Evolutionary conservation across 345 rosid genomes (phyloP).

Genomic region (Adansonia digitata): DNA sequence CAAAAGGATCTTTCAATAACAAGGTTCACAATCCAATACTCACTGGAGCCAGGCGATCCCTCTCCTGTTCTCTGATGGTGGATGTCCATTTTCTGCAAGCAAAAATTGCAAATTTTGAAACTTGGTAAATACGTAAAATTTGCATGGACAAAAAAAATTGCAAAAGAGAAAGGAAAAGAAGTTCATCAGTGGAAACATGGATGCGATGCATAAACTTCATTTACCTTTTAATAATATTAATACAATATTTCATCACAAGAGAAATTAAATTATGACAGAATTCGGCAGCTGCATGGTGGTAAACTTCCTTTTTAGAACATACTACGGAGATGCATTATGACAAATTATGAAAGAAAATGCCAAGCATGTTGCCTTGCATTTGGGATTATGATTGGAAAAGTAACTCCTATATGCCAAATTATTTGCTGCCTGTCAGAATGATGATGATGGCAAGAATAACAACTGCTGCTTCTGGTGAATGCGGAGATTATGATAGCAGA

Average conservation of each 20-base stretch:
- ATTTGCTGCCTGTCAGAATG: not conserved
- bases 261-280: not conserved
- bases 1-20: slow-evolving; percentile 1
- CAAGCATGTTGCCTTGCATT: not conserved
- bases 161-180: not conserved
- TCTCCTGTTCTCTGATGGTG: slow-evolving; percentile 70
- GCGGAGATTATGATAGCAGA: not conserved
- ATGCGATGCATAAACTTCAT: not conserved
- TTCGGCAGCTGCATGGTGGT: not conserved
- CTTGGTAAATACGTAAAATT: not conserved
- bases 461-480: not conserved
- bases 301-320: not conserved
- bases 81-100: slow-evolving; percentile 84
- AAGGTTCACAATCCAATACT: slow-evolving; percentile 28
- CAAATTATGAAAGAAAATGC: not conserved
- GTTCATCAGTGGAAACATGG: not conserved
- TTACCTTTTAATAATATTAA: not conserved
- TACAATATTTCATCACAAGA: not conserved
- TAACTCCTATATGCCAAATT: not conserved
- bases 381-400: not conserved
- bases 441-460: not conserved
- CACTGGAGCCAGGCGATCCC: slow-evolving; percentile 85
- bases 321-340: not conserved
- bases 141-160: not conserved
- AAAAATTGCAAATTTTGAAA: slow-evolving; percentile 13